Evolutionary conservation across 1,139 yeast species (phyloP), one percentile per base, ranked within the genome.

Genomic region (Ogataea hybrid): DNA sequence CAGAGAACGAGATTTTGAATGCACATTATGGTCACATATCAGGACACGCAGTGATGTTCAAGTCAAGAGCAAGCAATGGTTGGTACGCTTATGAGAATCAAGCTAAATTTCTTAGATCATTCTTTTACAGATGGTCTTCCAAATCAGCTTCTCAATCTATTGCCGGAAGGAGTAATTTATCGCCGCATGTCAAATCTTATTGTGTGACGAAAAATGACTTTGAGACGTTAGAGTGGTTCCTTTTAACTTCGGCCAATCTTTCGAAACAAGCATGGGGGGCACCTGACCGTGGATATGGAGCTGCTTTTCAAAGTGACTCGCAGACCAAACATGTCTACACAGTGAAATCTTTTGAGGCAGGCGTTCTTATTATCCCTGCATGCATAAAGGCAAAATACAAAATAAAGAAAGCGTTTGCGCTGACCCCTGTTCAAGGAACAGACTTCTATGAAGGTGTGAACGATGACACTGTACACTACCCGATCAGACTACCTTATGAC

Each of bases 241-340:
- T 80, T n/a, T 67, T 80, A 59, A 81, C 86, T 1, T 79, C 86
- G 44, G 81, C 82, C 32, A 83, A 83, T 55, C 55, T 81, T 27
- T 79, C 86, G 21, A 72, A 73, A 42, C 81, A 77, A 47, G 89
- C 89, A 0, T 82, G 89, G 89, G 90, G 90, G 0, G 64, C 63
- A n/a, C 70, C 68, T 42, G 36, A 42, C 12, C 42, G 46, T 8
- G 52, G 48, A 14, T 41, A 37, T n/a, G 50, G 51, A n/a, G 38
- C 41, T 50, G 50, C 16, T 58, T 71, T 3, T 49, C 67, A 9
- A 68, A 71, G 22, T n/a, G 18, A 17, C 1, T 14, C 14, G 32
- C 3, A 34, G 50, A 30, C 21, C n/a, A 35, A 38, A 55, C 47
- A 49, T 57, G 25, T 65, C 56, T 59, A 56, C 42, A 39, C 46